Conservation (phyloP, 495 filamentous ascomycete species). For the Poronia punctata region DNA sequence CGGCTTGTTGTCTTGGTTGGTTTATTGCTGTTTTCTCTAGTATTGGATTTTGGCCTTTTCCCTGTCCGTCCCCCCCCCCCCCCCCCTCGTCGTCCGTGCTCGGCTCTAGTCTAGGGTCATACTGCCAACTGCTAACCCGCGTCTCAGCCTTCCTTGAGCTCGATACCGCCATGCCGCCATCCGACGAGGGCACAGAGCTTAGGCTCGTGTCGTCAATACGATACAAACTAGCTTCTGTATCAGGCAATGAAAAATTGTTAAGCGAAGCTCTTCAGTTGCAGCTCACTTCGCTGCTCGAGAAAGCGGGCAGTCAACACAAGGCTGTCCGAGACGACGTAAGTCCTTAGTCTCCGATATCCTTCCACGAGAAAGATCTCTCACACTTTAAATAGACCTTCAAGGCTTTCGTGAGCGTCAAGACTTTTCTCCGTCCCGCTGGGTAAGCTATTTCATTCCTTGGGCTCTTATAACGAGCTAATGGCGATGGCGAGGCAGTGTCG, state of each 20-base stretch:
- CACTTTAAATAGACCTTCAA: slow-evolving; percentile 17
- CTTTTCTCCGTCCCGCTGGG: slow-evolving; percentile 32
- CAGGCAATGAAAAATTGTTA: slow-evolving; percentile 73
- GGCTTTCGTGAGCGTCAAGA: slow-evolving; percentile 31
- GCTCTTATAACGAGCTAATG: slow-evolving; percentile 9
- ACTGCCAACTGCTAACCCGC: too few species aligned
- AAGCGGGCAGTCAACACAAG: slow-evolving; percentile 70
- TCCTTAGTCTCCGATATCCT: not conserved
- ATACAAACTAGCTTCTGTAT: slow-evolving; percentile 75
- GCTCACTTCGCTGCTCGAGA: slow-evolving; percentile 74
- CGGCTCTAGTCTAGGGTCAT: too few species aligned
- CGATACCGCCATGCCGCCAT: slow-evolving; percentile 17
- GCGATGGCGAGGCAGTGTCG: slow-evolving; percentile 48
- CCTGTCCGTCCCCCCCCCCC: too few species aligned
- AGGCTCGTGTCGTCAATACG: slow-evolving; percentile 85
- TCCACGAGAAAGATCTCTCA: slow-evolving; percentile 11
- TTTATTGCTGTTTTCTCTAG: too few species aligned
- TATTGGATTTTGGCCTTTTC: too few species aligned
- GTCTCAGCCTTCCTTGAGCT: not conserved
- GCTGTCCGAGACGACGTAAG: slow-evolving; percentile 53
- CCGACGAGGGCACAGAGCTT: slow-evolving; percentile 64
- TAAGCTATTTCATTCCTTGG: slow-evolving; percentile 25
- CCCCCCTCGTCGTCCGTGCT: too few species aligned
- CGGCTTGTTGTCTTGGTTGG: too few species aligned
- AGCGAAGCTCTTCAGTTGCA: slow-evolving; percentile 69